phyloP scores from a whole-genome alignment of 2,329 filamentous ascomycete species.

The Samsoniella hepiali region DNA sequence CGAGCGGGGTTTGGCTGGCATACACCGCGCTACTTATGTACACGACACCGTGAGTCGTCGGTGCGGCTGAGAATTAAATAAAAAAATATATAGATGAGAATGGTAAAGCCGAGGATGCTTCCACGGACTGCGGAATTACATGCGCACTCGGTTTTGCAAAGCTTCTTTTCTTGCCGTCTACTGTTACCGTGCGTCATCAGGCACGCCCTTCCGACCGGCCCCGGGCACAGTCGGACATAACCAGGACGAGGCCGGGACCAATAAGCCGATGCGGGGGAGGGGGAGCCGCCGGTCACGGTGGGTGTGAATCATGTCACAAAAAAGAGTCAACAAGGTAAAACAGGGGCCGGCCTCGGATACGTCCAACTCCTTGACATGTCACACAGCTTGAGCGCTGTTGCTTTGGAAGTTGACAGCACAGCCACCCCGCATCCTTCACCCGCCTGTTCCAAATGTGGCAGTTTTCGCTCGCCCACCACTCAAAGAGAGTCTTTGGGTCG shows the following conservation, averaged over 20 bases:
- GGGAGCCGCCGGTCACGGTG: too few species aligned
- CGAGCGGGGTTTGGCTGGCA: too few species aligned
- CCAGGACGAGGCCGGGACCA: background rate
- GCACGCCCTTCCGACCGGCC: background rate
- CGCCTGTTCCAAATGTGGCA: background rate
- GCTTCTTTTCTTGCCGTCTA: background rate
- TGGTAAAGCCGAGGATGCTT: background rate
- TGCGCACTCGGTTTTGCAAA: background rate
- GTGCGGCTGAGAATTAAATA: background rate
- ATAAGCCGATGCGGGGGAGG: background rate
- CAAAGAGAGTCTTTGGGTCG: background rate
- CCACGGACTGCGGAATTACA: background rate
- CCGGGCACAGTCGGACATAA: conserved; percentile 7
- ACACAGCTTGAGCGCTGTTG: background rate
- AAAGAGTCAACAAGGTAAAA: background rate
- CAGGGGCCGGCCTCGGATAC: background rate
- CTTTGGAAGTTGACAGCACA: background rate
- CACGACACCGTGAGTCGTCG: background rate
- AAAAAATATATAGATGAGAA: background rate
- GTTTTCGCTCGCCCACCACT: background rate
- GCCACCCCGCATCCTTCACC: background rate
- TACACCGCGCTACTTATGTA: background rate
- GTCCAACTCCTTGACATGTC: too few species aligned
- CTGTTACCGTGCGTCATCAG: background rate
- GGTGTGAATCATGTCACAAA: background rate